A percentile compares a stretch with the other conserved stretches of the same genome.
phyloP scores from a whole-genome alignment of 1,284 basidiomycete genomes.

The Tylopilus sp. region DNA sequence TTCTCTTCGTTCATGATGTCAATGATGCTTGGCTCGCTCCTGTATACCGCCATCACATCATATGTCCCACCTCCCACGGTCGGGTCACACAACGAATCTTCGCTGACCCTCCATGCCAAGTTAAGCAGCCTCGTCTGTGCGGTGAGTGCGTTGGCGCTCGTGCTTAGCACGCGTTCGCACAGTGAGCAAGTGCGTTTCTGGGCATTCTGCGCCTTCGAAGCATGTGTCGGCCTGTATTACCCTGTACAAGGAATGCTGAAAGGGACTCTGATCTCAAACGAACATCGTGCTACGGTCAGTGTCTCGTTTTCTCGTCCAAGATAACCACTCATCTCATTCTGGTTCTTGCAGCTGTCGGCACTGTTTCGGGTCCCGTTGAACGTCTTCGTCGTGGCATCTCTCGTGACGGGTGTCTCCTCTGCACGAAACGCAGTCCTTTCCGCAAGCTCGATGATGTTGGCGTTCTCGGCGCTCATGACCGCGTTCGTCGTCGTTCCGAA shows the following conservation, averaged over 20 bases:
- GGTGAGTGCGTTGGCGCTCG: conserved; percentile 53
- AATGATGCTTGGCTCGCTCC: conserved; percentile 71
- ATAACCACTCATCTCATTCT: neutral
- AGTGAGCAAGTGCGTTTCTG: conserved; percentile 56
- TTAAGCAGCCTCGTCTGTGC: conserved; percentile 61
- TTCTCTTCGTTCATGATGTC: conserved; percentile 74
- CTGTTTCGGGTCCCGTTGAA: conserved; percentile 73
- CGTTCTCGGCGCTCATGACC: conserved; percentile 58
- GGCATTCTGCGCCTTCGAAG: conserved; percentile 71
- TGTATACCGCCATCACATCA: conserved; percentile 56
- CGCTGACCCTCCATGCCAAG: conserved; percentile 59
- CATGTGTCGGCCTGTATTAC: conserved; percentile 74
- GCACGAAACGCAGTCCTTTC: conserved; percentile 59
- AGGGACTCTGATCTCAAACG: conserved; percentile 63
- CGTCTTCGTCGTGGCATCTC: conserved; percentile 65
- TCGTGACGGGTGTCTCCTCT: conserved; percentile 63
- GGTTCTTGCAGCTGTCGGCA: conserved; percentile 50
- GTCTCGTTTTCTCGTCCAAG: neutral
- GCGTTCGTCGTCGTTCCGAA: conserved; percentile 42
- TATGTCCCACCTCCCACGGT: conserved; percentile 32
- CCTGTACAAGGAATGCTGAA: conserved; percentile 73
- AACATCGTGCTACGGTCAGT: conserved; percentile 67
- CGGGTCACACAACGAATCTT: conserved; percentile 34
- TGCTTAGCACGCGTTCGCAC: conserved; percentile 44
- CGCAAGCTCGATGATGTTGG: conserved; percentile 54